phyloP scores from a whole-genome alignment of 495 filamentous ascomycete species.

The Xylaria palmicola region DNA sequence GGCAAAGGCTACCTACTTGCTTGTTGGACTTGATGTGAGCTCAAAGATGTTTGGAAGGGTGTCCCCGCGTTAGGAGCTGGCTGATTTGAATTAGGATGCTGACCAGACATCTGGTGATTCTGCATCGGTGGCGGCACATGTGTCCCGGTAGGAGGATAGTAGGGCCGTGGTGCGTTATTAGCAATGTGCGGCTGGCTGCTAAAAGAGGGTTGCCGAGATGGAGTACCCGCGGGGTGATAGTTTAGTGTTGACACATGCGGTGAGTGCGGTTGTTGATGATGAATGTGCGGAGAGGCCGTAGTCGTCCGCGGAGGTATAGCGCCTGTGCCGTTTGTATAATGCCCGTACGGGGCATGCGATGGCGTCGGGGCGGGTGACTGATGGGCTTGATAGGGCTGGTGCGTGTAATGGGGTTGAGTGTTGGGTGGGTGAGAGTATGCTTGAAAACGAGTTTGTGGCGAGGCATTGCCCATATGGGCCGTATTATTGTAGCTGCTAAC shows the following conservation, averaged over 20 bases:
- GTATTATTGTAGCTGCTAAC: slow-evolving; percentile 42
- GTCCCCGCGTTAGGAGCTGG: slow-evolving; percentile 22
- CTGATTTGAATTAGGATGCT: slow-evolving; percentile 25
- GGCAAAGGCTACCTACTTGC: slow-evolving; percentile 17
- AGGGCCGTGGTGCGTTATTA: slow-evolving; percentile 25
- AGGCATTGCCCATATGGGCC: slow-evolving; percentile 29
- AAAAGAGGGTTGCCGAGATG: slow-evolving; percentile 35
- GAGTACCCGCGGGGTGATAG: slow-evolving; percentile 27
- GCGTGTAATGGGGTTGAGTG: slow-evolving; percentile 30
- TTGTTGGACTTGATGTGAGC: slow-evolving; percentile 29
- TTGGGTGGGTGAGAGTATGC: slow-evolving; percentile 33
- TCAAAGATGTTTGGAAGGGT: slow-evolving; percentile 30
- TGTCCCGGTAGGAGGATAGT: slow-evolving; percentile 21
- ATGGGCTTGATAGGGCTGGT: slow-evolving; percentile 36
- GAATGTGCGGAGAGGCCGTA: slow-evolving; percentile 30
- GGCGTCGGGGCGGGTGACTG: slow-evolving; percentile 32
- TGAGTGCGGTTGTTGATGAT: slow-evolving; percentile 30
- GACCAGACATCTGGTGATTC: slow-evolving; percentile 24
- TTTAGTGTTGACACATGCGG: slow-evolving; percentile 21
- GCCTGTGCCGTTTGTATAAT: slow-evolving; percentile 26
- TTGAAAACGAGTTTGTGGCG: slow-evolving; percentile 27
- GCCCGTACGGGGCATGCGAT: slow-evolving; percentile 25
- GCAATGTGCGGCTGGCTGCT: slow-evolving; percentile 28
- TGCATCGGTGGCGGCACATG: slow-evolving; percentile 23
- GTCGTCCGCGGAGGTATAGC: slow-evolving; percentile 25